Evolutionary conservation across 257 asterid species (phyloP).

Genomic region (Gentiana straminea): DNA sequence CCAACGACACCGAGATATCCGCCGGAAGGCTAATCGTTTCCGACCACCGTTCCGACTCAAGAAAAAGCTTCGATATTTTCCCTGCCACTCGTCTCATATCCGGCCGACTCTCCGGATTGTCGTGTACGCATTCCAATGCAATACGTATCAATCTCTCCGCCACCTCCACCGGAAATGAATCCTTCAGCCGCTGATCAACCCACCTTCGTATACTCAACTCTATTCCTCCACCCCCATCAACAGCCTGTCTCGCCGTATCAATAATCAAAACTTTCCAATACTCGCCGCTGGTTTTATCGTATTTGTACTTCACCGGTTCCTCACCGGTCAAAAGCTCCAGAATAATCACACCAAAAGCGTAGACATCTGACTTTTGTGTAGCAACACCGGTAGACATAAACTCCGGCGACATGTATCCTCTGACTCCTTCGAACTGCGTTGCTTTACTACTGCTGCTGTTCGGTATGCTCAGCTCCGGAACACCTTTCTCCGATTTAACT

Average conservation of each 20-base stretch:
- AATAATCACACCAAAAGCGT: constrained; percentile 79
- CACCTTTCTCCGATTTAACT: constrained; percentile 13
- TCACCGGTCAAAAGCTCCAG: constrained; percentile 73
- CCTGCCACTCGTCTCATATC: constrained; percentile 70
- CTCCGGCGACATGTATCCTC: constrained; percentile 96
- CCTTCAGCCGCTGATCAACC: constrained; percentile 58
- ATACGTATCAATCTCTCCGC: constrained; percentile 55
- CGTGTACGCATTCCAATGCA: constrained; percentile 63
- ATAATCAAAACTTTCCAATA: constrained; percentile 31
- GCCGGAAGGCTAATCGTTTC: constrained; percentile 28
- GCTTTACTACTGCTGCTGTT: constrained; percentile 8
- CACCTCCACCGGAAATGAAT: constrained; percentile 80
- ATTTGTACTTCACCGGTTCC: constrained; percentile 54
- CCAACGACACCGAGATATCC: constrained; percentile 28
- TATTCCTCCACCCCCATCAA: constrained; percentile 29
- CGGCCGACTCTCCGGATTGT: constrained; percentile 56
- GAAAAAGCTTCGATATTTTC: constrained; percentile 56
- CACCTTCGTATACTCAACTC: constrained; percentile 34
- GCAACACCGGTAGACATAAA: constrained; percentile 58
- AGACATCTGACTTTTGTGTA: constrained; percentile 85
- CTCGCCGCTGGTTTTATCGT: constrained; percentile 42
- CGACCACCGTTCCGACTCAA: constrained; percentile 78
- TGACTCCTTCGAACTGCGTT: constrained; percentile 60
- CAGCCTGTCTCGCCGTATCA: constrained; percentile 53
- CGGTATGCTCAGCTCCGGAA: constrained; percentile 9